These are phyloP conservation scores for Metschnikowia noctiluminum DNA, from an alignment of 805 yeast species.

Conservation along the genomic window DNA sequence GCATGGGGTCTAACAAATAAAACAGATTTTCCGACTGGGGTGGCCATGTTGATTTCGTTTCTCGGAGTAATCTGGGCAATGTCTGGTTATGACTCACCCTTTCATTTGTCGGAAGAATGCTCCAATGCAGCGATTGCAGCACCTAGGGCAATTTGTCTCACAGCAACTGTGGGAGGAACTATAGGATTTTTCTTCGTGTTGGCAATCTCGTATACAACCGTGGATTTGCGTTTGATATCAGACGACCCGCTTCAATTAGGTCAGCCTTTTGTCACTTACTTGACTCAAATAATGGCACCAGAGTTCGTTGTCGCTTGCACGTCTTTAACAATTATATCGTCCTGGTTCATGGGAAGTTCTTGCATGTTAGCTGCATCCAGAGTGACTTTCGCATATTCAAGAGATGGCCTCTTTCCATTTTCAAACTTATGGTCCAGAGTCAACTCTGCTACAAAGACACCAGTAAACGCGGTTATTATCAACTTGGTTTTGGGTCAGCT, in stretches of 20 bases:
- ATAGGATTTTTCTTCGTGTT: conserved; percentile 57
- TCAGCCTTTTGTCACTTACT: conserved; percentile 58
- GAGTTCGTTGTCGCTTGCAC: conserved; percentile 42
- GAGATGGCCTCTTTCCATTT: conserved; percentile 65
- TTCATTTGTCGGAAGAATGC: conserved; percentile 72
- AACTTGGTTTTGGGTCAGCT: conserved; percentile 55
- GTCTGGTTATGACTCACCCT: conserved; percentile 75
- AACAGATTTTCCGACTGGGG: conserved; percentile 64
- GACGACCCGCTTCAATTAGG: conserved; percentile 48
- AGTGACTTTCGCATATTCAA: conserved; percentile 62
- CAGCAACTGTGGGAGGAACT: conserved; percentile 52
- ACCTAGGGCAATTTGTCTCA: conserved; percentile 64
- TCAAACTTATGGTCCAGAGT: conserved; percentile 50
- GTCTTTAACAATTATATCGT: conserved; percentile 40
- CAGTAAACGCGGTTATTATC: conserved; percentile 62
- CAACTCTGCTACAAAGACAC: conserved; percentile 52
- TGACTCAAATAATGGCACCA: conserved; percentile 45
- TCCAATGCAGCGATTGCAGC: conserved; percentile 60
- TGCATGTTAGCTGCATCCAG: conserved; percentile 65
- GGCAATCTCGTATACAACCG: conserved; percentile 59
- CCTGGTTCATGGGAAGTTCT: conserved; percentile 53
- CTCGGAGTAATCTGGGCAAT: conserved; percentile 67
- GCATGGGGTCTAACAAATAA: conserved; percentile 58
- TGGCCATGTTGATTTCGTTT: conserved; percentile 54
- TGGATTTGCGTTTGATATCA: conserved; percentile 45